These are phyloP conservation scores for Lentinula novae-zelandiae DNA, from an alignment of 1,284 basidiomycete species.

Conservation along the genomic window DNA sequence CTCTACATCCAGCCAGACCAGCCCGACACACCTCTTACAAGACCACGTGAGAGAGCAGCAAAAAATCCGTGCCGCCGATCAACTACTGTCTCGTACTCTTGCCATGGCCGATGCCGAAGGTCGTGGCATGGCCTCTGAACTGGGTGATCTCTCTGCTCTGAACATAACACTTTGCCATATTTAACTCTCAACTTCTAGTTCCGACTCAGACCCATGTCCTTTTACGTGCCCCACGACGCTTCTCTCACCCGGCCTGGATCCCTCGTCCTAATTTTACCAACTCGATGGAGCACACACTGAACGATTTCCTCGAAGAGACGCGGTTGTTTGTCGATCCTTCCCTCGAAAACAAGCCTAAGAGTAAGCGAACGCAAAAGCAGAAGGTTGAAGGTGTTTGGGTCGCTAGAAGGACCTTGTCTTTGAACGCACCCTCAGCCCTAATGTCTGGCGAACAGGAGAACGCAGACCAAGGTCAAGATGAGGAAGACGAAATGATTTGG, in stretches of 20 bases:
- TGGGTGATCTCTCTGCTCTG: slow-evolving; percentile 38
- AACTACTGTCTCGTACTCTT: slow-evolving; percentile 59
- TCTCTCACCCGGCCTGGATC: slow-evolving; percentile 68
- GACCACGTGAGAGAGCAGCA: slow-evolving; percentile 40
- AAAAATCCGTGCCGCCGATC: slow-evolving; percentile 49
- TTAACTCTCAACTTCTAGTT: slow-evolving; percentile 31
- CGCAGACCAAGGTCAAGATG: slow-evolving; percentile 25
- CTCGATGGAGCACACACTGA: slow-evolving; percentile 37
- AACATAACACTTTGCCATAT: background rate
- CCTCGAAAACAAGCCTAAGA: slow-evolving; percentile 10
- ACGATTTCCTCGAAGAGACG: slow-evolving; percentile 31
- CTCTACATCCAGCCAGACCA: background rate
- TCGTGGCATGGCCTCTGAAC: slow-evolving; percentile 52
- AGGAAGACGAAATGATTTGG: slow-evolving; percentile 76
- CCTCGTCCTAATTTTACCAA: slow-evolving; percentile 57
- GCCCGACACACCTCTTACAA: background rate
- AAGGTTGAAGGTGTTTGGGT: slow-evolving; percentile 63
- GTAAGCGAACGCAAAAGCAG: slow-evolving; percentile 25
- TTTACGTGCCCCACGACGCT: slow-evolving; percentile 66
- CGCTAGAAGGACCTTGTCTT: slow-evolving; percentile 7
- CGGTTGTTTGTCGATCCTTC: slow-evolving; percentile 15
- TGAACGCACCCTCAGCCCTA: slow-evolving; percentile 27
- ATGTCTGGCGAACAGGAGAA: slow-evolving; percentile 7
- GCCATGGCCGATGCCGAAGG: slow-evolving; percentile 53
- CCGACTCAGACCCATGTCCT: slow-evolving; percentile 69